A percentile compares a stretch with the other conserved stretches of the same genome.
Evolutionary conservation across 2,329 filamentous ascomycete genomes (phyloP).

Genomic region (Talaromyces sp.): DNA sequence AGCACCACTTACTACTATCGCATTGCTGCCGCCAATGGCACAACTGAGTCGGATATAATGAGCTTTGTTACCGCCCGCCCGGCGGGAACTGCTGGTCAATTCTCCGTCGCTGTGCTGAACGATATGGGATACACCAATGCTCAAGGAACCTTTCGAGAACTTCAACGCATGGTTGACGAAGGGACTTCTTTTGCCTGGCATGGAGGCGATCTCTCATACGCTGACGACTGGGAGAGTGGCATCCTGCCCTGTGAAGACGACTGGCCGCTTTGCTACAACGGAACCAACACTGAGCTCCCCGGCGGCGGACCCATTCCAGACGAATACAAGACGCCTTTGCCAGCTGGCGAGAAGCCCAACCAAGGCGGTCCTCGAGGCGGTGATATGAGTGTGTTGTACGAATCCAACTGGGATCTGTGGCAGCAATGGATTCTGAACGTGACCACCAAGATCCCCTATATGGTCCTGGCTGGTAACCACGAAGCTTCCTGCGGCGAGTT

Average conservation of each 20-base stretch:
- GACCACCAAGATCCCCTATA: constrained; percentile 44
- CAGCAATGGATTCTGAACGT: constrained; percentile 46
- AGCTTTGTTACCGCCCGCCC: constrained; percentile 44
- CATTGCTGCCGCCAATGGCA: constrained; percentile 47
- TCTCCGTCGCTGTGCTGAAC: constrained; percentile 46
- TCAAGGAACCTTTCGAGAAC: constrained; percentile 42
- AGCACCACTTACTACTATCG: constrained; percentile 49
- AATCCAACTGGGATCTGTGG: constrained; percentile 50
- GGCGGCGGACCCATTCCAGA: constrained; percentile 32
- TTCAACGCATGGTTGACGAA: constrained; percentile 38
- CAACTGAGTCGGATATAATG: constrained; percentile 42
- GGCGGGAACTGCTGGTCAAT: constrained; percentile 38
- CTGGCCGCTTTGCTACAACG: constrained; percentile 52
- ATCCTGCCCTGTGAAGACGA: constrained; percentile 44
- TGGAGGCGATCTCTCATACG: constrained; percentile 49
- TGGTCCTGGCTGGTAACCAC: constrained; percentile 49
- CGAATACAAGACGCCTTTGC: constrained; percentile 42
- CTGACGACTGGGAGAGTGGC: constrained; percentile 49
- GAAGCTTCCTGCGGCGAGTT: constrained; percentile 47
- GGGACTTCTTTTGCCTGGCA: constrained; percentile 48
- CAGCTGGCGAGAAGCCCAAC: constrained; percentile 40
- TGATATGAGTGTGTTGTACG: constrained; percentile 47
- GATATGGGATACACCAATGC: constrained; percentile 54
- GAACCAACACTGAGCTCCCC: constrained; percentile 38
- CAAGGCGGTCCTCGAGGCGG: constrained; percentile 45